Conservation (phyloP, 176 grass and related monocot genomes). For the Juncus inflexus region DNA sequence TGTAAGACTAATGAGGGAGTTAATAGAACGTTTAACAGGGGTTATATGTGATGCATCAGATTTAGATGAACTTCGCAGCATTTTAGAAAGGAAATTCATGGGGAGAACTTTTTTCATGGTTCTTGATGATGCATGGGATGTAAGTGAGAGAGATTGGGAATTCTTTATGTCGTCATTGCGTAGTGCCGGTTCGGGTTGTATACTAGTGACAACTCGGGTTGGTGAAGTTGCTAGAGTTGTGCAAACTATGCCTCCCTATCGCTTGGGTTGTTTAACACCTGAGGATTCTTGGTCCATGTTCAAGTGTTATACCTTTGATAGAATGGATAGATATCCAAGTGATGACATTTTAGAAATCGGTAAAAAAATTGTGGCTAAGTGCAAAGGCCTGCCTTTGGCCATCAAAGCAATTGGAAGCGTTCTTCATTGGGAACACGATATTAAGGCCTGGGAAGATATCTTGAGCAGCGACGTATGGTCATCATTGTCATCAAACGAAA, state of each 20-base stretch:
- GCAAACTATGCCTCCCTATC: constrained; percentile 21
- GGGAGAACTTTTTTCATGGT: constrained; percentile 30
- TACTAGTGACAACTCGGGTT: constrained; percentile 35
- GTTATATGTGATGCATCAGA: not conserved
- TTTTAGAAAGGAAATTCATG: not conserved
- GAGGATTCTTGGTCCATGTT: constrained; percentile 30
- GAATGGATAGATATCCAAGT: not conserved
- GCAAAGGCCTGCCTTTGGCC: constrained; percentile 31
- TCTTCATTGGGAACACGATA: constrained; percentile 9
- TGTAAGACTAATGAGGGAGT: not conserved
- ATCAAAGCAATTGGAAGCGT: constrained; percentile 23
- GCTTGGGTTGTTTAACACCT: not conserved
- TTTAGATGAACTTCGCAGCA: not conserved
- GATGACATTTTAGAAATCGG: constrained; percentile 25
- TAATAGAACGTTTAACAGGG: not conserved
- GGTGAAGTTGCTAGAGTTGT: constrained; percentile 23
- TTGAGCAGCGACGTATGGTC: constrained; percentile 29
- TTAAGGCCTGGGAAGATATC: constrained; percentile 12
- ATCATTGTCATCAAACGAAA: not conserved
- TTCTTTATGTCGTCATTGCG: not conserved
- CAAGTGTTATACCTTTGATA: not conserved
- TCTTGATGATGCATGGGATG: constrained; percentile 43
- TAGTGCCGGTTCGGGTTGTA: constrained; percentile 3
- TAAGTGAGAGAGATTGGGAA: constrained; percentile 24
- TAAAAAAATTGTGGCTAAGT: constrained; percentile 12